Evolutionary conservation across 371 early-diverging fungal species (phyloP), one percentile per base, ranked within the genome.

Genomic region (Umbelopsis sp.): DNA sequence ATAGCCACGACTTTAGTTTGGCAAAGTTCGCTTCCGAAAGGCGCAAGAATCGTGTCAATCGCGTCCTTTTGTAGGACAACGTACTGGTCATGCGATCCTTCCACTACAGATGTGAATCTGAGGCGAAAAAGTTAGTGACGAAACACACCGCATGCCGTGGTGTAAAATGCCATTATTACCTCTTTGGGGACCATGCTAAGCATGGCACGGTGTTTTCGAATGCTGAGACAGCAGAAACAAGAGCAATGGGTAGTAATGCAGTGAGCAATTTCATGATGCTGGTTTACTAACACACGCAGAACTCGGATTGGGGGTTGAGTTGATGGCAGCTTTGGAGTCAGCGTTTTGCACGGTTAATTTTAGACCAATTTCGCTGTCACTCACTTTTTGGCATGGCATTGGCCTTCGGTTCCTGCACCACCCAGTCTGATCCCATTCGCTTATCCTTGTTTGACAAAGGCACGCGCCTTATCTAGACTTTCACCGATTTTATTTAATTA

Each of bases 1-100:
- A 84, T 66, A 44, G 80, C 79, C 53, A 84, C 70, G 11, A 77
- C 63, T 65, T 80, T 75, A 24, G 79, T 77, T 35, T 75, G 70
- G 62, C 84, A 84, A 38, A 80, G 70, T 68, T 76, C 72, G 22
- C 74, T 44, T 11, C 76, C 72, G 10, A 80, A 74, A 37, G 75
- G 70, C 22, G 72, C 68, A 35, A 74, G 63, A 52, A 78, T 77
- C 53, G 63, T 38, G 32, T 70, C 57, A 63, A 74, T 53, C 16
- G 79, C 84, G 41, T 76, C 74, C 35, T 73, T 65, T 14, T 73
- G 69, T 24, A 66, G 66, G 24, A 84, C 65, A 44, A 81, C 70
- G 25, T 78, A 65, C 53, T 84, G 84, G n/a, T 72, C 67, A 14
- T 74, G 37, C 38, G 50, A 79, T 44, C 77, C 76, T 57, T 32